Evolutionary conservation across 371 early-diverging fungal genomes (phyloP).

Genomic region (Homolaphlyctis polyrhiza): DNA sequence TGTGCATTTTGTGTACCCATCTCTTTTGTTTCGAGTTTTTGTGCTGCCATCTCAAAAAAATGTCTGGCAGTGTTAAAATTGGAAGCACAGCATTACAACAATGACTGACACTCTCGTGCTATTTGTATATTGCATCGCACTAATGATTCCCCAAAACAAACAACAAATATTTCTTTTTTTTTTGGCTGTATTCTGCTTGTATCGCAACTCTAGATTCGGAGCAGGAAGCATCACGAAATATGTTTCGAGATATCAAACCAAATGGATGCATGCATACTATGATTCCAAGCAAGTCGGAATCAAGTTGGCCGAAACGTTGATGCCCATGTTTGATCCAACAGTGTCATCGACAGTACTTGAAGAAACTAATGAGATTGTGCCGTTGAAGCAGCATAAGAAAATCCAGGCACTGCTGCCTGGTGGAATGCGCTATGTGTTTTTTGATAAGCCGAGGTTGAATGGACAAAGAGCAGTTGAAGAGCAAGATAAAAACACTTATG

Average conservation of each 20-base stretch:
- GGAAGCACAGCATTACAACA: no score
- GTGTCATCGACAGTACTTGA: slow-evolving; percentile 7
- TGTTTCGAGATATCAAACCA: slow-evolving; percentile 35
- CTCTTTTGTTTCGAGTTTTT: no score
- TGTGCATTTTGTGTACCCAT: no score
- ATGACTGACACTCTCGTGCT: no score
- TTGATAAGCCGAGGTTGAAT: slow-evolving; percentile 27
- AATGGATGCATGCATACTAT: slow-evolving; percentile 32
- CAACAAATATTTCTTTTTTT: neutral
- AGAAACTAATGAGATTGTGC: slow-evolving; percentile 13
- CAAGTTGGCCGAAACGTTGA: slow-evolving; percentile 29
- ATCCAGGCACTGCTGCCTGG: slow-evolving; percentile 25
- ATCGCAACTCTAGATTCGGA: slow-evolving; percentile 34
- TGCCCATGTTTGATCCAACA: slow-evolving; percentile 35
- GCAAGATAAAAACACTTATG: neutral
- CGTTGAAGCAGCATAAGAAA: slow-evolving; percentile 30
- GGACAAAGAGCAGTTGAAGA: neutral
- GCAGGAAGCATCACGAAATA: slow-evolving; percentile 43
- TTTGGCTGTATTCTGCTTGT: no score
- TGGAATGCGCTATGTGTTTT: slow-evolving; percentile 24
- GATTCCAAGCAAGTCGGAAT: slow-evolving; percentile 38
- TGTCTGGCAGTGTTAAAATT: no score
- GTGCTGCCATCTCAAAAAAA: no score
- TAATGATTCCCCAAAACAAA: no score
- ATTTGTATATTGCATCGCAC: no score